These are phyloP conservation scores for Cylindrodendrum hubeiense DNA, from an alignment of 2,329 filamentous ascomycete species.

Conservation along the genomic window DNA sequence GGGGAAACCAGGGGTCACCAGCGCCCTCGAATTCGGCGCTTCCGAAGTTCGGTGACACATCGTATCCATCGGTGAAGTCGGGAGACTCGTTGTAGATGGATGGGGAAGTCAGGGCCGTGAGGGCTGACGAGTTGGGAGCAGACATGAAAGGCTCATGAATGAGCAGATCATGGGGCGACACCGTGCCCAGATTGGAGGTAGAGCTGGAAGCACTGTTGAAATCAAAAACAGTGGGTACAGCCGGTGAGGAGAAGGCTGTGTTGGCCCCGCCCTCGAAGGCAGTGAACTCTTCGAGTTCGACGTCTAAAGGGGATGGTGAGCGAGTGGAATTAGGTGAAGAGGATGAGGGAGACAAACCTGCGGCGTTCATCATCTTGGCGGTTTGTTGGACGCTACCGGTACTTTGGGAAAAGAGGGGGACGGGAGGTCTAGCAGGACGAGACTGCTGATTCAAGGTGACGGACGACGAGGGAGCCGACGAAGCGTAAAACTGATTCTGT, in stretches of 20 bases:
- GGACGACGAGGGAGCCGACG: constrained; percentile 73
- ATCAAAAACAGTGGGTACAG: constrained; percentile 64
- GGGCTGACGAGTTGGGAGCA: constrained; percentile 83
- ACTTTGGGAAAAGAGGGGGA: constrained; percentile 77
- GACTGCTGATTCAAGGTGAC: constrained; percentile 68
- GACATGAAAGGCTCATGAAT: constrained; percentile 78
- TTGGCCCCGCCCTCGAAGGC: constrained; percentile 66
- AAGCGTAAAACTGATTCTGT: constrained; percentile 74
- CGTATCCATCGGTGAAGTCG: constrained; percentile 75
- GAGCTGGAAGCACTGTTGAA: constrained; percentile 62
- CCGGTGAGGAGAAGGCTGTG: constrained; percentile 67
- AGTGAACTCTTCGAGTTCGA: constrained; percentile 70
- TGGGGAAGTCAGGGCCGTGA: constrained; percentile 88
- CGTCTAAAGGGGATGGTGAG: constrained; percentile 59
- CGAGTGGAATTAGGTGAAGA: constrained; percentile 33
- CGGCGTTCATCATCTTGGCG: constrained; percentile 60
- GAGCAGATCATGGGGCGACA: constrained; percentile 86
- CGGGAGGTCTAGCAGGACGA: constrained; percentile 71
- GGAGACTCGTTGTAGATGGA: constrained; percentile 84
- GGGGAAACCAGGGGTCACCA: constrained; percentile 75
- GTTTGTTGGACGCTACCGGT: constrained; percentile 63
- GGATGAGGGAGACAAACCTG: constrained; percentile 47
- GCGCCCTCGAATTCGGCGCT: constrained; percentile 66
- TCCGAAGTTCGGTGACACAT: constrained; percentile 83
- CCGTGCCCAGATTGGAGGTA: constrained; percentile 72